phyloP scores from a whole-genome alignment of 805 yeast species.

The Maudiozyma turicensis region DNA sequence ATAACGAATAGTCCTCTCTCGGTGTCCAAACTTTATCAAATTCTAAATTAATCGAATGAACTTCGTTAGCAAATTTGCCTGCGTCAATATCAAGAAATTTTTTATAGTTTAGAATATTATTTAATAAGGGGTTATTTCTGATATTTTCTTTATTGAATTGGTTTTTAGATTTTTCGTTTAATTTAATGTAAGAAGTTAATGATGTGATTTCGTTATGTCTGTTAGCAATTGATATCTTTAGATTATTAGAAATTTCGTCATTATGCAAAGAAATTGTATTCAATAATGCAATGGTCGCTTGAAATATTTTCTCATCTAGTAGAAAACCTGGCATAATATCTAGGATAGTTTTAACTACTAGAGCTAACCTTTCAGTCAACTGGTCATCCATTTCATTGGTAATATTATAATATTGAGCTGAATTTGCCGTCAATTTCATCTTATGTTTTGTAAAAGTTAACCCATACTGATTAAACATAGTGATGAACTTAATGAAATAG shows the following conservation, averaged over 20 bases:
- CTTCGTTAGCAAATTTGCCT: slow-evolving; percentile 48
- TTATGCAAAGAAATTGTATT: slow-evolving; percentile 38
- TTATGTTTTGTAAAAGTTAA: slow-evolving; percentile 26
- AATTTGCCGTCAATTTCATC: slow-evolving; percentile 13
- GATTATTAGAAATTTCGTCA: slow-evolving; percentile 40
- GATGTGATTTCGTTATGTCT: slow-evolving; percentile 39
- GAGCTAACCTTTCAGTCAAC: slow-evolving; percentile 42
- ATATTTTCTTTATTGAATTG: neutral
- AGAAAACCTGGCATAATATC: slow-evolving; percentile 60
- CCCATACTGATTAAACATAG: slow-evolving; percentile 37
- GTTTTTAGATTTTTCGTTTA: slow-evolving; percentile 1
- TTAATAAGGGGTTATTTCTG: neutral
- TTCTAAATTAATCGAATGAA: slow-evolving; percentile 56
- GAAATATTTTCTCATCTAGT: slow-evolving; percentile 51
- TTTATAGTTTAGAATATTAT: slow-evolving; percentile 28
- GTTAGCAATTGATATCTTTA: slow-evolving; percentile 43
- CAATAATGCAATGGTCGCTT: slow-evolving; percentile 45
- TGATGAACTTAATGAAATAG: slow-evolving; percentile 36
- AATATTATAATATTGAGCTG: slow-evolving; percentile 20
- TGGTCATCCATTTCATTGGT: slow-evolving; percentile 29
- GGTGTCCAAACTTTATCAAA: slow-evolving; percentile 73
- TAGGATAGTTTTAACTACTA: slow-evolving; percentile 46
- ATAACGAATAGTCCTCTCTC: slow-evolving; percentile 61
- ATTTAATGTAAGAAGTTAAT: slow-evolving; percentile 24
- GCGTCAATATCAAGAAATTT: slow-evolving; percentile 47